A percentile compares a stretch with the other conserved stretches of the same genome.
These are phyloP conservation scores for Pichia sp. DNA, from an alignment of 1,139 yeast genomes.

Conservation along the genomic window DNA sequence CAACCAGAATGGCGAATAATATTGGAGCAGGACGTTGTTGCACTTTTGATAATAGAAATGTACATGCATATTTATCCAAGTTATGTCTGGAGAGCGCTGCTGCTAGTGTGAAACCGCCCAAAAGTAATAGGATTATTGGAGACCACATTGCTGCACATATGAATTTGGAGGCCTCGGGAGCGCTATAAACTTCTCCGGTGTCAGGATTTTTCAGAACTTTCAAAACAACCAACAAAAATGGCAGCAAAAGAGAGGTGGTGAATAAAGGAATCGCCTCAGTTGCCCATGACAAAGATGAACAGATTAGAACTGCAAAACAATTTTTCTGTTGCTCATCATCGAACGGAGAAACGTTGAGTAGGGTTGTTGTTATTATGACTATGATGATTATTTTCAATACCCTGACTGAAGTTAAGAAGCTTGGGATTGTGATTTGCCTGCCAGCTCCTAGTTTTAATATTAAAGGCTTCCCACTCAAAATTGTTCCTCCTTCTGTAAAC, in stretches of 20 bases:
- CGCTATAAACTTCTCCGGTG: conserved; percentile 49
- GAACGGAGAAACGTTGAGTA: conserved; percentile 56
- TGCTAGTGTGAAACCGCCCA: conserved; percentile 93
- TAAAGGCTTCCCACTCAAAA: conserved; percentile 19
- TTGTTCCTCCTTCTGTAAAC: conserved; percentile 14
- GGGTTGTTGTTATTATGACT: conserved; percentile 39
- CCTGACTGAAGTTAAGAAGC: conserved; percentile 19
- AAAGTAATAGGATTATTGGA: conserved; percentile 78
- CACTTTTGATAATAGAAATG: conserved; percentile 72
- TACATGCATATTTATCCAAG: conserved; percentile 79
- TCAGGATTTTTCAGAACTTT: conserved; percentile 62
- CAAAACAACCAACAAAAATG: conserved; percentile 70
- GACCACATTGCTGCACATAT: conserved; percentile 92
- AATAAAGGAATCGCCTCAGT: conserved; percentile 88
- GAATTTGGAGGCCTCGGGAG: conserved; percentile 67
- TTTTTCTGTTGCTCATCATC: conserved; percentile 64
- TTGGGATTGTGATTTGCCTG: conserved; percentile 24
- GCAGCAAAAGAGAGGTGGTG: conserved; percentile 77
- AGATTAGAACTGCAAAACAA: conserved; percentile 76
- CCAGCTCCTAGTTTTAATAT: conserved; percentile 28
- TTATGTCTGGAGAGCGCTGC: conserved; percentile 90
- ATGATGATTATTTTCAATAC: conserved; percentile 45
- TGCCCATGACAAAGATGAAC: conserved; percentile 87
- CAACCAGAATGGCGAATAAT: conserved; percentile 74
- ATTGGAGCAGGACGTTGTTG: conserved; percentile 83